A percentile compares a stretch with the other conserved stretches of the same genome.
Evolutionary conservation across 108 stramenopile genomes (phyloP).

Genomic region (Nitzschia putrida): DNA sequence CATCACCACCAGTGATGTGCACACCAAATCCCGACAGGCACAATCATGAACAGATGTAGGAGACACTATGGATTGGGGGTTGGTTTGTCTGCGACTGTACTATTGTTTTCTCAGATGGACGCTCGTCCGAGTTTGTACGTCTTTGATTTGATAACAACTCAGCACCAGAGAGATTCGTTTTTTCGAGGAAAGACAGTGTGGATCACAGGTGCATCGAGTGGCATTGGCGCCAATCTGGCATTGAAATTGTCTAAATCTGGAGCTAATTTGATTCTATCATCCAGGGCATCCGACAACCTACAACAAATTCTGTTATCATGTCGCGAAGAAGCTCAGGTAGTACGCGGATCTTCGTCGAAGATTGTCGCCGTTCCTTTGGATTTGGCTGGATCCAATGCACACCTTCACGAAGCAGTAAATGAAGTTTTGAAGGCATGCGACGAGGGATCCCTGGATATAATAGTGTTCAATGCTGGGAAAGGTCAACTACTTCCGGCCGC

Average conservation of each 20-base stretch:
- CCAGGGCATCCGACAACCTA: conserved; percentile 39
- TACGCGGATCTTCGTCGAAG: background rate
- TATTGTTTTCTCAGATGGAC: conserved; percentile 36
- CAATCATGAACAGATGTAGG: no score
- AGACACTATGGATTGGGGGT: background rate
- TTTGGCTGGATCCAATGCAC: conserved; percentile 24
- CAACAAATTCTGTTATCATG: conserved; percentile 46
- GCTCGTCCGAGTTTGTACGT: conserved; percentile 44
- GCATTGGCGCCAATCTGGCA: conserved; percentile 68
- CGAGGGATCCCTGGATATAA: conserved; percentile 31
- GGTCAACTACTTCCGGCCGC: conserved; percentile 42
- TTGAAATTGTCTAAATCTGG: conserved; percentile 35
- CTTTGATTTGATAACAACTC: conserved; percentile 30
- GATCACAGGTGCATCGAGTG: conserved; percentile 73
- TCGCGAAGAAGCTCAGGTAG: conserved; percentile 1
- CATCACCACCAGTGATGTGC: no score
- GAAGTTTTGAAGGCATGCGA: conserved; percentile 3
- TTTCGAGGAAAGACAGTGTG: conserved; percentile 53
- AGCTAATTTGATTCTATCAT: conserved; percentile 57
- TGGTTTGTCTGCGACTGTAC: conserved; percentile 27
- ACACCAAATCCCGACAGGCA: no score
- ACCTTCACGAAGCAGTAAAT: conserved; percentile 25
- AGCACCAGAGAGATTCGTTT: conserved; percentile 6
- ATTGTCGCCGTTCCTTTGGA: conserved; percentile 45
- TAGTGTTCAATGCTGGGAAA: conserved; percentile 55